Conservation (phyloP, 805 yeast genomes). For the Cyberlindnera nakhonratchasimensis region DNA sequence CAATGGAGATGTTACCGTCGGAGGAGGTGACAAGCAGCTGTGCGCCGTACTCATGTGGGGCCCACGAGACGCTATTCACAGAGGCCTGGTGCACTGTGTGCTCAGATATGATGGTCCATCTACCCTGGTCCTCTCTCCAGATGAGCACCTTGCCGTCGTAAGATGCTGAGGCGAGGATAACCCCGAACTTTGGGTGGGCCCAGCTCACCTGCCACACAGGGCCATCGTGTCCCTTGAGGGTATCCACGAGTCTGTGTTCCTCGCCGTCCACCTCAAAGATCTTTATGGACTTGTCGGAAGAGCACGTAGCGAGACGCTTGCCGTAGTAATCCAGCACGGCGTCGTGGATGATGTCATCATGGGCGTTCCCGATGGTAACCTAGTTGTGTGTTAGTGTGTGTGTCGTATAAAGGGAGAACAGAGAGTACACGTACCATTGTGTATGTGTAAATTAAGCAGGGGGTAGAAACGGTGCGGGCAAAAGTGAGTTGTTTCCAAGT, state of each 20-base stretch:
- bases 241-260: constrained; percentile 74
- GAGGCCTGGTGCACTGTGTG: constrained; percentile 90
- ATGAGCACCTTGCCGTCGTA: constrained; percentile 92
- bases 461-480: background rate
- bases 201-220: constrained; percentile 99
- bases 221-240: constrained; percentile 91
- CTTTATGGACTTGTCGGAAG: constrained; percentile 94
- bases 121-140: constrained; percentile 87
- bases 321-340: constrained; percentile 98
- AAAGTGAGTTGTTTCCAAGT: too few species aligned
- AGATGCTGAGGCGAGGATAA: constrained; percentile 89
- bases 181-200: constrained; percentile 99
- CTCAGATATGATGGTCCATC: constrained; percentile 82
- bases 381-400: constrained; percentile 14
- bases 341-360: constrained; percentile 90
- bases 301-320: constrained; percentile 90
- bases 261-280: constrained; percentile 90
- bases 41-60: constrained; percentile 96
- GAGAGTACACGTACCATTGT: constrained; percentile 9
- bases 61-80: constrained; percentile 94
- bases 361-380: constrained; percentile 90
- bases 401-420: too few species aligned
- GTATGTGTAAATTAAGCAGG: background rate
- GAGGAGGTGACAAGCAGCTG: constrained; percentile 85
- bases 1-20: constrained; percentile 88